Evolutionary conservation across 2,329 filamentous ascomycete species (phyloP).

Genomic region (Colletotrichum musicola): DNA sequence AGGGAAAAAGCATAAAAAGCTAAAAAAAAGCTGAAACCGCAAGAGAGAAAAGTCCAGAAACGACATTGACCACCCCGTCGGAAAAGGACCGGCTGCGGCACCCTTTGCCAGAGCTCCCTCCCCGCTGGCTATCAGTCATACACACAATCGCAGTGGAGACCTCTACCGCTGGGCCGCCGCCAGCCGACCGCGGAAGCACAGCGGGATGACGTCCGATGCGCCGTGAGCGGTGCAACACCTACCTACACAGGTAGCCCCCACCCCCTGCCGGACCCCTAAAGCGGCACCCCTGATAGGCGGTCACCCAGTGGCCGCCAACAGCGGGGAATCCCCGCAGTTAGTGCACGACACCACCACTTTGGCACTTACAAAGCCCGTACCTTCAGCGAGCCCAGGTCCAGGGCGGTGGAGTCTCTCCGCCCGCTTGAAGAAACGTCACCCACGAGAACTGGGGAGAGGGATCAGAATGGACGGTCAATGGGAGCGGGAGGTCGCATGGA

Average conservation of each 20-base stretch:
- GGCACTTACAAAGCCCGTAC: too few relatives aligned
- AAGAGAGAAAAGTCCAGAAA: neutral
- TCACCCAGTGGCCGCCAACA: neutral
- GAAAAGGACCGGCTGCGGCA: neutral
- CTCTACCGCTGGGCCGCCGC: conserved; percentile 36
- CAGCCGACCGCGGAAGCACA: conserved; percentile 36
- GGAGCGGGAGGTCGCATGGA: too few relatives aligned
- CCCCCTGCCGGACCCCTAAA: too few relatives aligned
- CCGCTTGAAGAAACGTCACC: too few relatives aligned
- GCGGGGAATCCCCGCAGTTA: too few relatives aligned
- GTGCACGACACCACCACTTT: too few relatives aligned
- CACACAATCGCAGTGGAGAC: neutral
- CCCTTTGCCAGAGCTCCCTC: neutral
- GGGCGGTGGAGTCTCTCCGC: too few relatives aligned
- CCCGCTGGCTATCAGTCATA: conserved; percentile 1
- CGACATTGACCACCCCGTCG: too few relatives aligned
- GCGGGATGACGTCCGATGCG: conserved; percentile 30
- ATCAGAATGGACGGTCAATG: neutral
- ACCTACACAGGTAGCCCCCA: too few relatives aligned
- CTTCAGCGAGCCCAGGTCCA: too few relatives aligned
- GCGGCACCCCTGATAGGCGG: neutral
- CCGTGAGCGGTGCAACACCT: neutral
- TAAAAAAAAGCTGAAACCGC: conserved; percentile 4
- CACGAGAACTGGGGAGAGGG: neutral
- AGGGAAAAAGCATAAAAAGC: neutral